A percentile compares a stretch with the other conserved stretches of the same genome.
Evolutionary conservation across 768 basidiomycete genomes (phyloP).

Genomic region (Podaxis rugospora): DNA sequence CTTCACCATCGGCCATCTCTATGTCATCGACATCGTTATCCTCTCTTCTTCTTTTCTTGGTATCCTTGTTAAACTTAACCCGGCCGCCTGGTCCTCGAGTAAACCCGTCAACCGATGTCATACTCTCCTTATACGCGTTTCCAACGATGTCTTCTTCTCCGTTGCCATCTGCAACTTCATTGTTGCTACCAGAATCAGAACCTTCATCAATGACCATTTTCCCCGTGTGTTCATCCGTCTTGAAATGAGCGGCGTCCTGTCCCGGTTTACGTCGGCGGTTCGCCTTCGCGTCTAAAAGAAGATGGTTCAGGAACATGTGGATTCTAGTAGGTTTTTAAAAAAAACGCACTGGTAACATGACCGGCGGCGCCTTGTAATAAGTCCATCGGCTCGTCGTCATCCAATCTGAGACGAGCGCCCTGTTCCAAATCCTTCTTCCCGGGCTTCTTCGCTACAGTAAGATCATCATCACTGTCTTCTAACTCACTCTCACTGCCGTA

Average conservation of each 20-base stretch:
- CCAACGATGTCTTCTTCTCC: constrained; percentile 52
- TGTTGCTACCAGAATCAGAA: constrained; percentile 40
- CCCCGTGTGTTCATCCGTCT: constrained; percentile 78
- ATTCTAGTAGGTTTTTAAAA: background rate
- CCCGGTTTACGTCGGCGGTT: constrained; percentile 71
- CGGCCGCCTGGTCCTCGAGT: constrained; percentile 78
- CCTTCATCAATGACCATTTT: constrained; percentile 74
- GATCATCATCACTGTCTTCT: constrained; percentile 64
- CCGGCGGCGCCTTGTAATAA: constrained; percentile 77
- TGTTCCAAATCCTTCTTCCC: constrained; percentile 28
- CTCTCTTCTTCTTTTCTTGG: constrained; percentile 83
- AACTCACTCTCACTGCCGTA: constrained; percentile 96
- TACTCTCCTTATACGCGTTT: constrained; percentile 75
- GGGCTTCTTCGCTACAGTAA: constrained; percentile 21
- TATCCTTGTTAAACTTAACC: constrained; percentile 95
- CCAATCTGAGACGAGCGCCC: constrained; percentile 71
- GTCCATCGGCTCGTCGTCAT: constrained; percentile 95
- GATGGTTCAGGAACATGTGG: background rate
- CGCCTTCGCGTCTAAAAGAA: constrained; percentile 34
- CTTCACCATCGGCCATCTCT: constrained; percentile 73
- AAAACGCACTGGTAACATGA: constrained; percentile 60
- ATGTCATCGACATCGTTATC: constrained; percentile 36
- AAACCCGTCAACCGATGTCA: constrained; percentile 88
- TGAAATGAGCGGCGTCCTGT: constrained; percentile 83
- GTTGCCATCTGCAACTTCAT: constrained; percentile 30